These are phyloP conservation scores for Mikania micrantha DNA, from an alignment of 129 eudicot species.

Conservation along the genomic window DNA sequence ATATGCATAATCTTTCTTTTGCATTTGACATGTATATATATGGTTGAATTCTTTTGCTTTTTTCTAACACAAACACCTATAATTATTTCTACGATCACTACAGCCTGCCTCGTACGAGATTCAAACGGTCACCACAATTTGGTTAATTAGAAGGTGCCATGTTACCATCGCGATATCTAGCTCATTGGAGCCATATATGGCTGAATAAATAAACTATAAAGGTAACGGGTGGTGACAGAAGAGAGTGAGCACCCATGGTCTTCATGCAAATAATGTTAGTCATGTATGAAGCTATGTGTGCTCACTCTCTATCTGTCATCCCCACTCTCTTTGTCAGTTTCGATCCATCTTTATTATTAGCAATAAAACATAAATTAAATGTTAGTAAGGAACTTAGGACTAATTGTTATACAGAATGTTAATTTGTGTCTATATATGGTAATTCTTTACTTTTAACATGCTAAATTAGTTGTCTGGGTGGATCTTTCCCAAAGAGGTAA, in stretches of 20 bases:
- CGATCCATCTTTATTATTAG: not conserved
- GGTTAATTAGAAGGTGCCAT: too few species aligned
- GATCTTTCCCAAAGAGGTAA: not conserved
- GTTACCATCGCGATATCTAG: too few species aligned
- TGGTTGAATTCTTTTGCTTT: too few species aligned
- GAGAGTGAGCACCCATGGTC: conserved; percentile 53
- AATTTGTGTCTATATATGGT: too few species aligned
- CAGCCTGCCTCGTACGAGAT: too few species aligned
- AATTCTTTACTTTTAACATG: too few species aligned
- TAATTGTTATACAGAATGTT: too few species aligned
- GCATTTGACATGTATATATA: too few species aligned
- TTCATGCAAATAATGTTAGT: conserved; percentile 5
- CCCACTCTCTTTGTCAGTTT: not conserved
- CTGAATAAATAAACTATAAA: not conserved
- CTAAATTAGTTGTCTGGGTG: not conserved
- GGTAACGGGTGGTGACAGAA: conserved; percentile 42
- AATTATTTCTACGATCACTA: too few species aligned
- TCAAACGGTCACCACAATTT: too few species aligned
- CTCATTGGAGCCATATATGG: too few species aligned
- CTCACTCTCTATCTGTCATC: conserved; percentile 90
- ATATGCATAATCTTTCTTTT: not conserved
- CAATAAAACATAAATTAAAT: not conserved
- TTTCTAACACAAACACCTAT: too few species aligned
- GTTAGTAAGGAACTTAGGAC: not conserved
- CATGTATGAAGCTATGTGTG: conserved; percentile 66